Conservation (phyloP, 2,329 filamentous ascomycete genomes). For the Paracoccidioides brasiliensis region DNA sequence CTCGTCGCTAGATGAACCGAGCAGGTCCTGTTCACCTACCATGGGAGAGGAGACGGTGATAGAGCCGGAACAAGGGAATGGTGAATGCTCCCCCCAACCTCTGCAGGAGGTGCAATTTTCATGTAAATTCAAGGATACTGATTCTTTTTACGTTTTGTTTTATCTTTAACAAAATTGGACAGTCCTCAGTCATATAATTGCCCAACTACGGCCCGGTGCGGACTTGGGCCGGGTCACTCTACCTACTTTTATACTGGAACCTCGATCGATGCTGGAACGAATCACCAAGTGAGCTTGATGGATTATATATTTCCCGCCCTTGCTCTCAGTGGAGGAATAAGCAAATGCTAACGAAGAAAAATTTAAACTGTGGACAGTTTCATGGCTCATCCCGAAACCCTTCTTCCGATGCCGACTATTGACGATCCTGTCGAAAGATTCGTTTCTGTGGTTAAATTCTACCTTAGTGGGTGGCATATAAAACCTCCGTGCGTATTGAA, state of each 20-base stretch:
- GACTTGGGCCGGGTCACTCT: constrained; percentile 89
- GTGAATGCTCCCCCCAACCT: constrained; percentile 43
- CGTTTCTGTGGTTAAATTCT: constrained; percentile 93
- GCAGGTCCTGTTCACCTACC: constrained; percentile 24
- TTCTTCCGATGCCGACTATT: constrained; percentile 73
- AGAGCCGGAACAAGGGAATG: constrained; percentile 87
- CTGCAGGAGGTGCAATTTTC: not conserved
- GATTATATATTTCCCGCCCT: not conserved
- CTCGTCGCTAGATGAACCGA: constrained; percentile 46
- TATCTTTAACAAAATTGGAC: constrained; percentile 1
- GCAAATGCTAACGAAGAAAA: constrained; percentile 10
- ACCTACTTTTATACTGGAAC: constrained; percentile 95
- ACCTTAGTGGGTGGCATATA: constrained; percentile 97
- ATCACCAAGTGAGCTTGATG: constrained; percentile 73
- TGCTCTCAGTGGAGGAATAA: not conserved
- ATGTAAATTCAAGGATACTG: not conserved
- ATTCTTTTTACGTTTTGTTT: not conserved
- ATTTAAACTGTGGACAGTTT: constrained; percentile 48
- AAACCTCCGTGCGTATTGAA: constrained; percentile 65
- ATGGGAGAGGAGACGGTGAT: constrained; percentile 68
- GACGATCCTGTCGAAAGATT: constrained; percentile 85
- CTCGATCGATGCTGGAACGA: constrained; percentile 91
- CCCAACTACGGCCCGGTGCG: constrained; percentile 85
- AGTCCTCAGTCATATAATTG: constrained; percentile 97
- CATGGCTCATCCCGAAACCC: constrained; percentile 96